These are phyloP conservation scores for Candida silvatica DNA, from an alignment of 805 yeast genomes.

Conservation along the genomic window DNA sequence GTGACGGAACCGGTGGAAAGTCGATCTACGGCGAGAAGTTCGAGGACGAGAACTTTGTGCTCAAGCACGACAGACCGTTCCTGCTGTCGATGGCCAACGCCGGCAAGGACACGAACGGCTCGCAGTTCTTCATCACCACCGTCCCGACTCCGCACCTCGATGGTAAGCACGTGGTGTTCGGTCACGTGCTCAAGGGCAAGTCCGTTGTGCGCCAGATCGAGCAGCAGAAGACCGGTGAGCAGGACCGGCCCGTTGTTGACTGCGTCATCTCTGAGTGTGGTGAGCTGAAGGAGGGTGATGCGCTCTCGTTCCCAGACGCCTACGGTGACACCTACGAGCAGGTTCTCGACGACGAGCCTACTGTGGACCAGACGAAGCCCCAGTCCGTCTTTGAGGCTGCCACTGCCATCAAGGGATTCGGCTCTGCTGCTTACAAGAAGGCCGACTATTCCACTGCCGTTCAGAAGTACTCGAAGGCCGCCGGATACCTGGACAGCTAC, in stretches of 20 bases:
- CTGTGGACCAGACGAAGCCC: constrained; percentile 50
- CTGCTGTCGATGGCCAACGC: constrained; percentile 95
- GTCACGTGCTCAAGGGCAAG: constrained; percentile 78
- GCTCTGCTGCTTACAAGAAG: constrained; percentile 65
- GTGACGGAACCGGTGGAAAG: constrained; percentile 74
- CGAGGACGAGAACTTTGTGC: constrained; percentile 81
- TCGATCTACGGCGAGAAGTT: constrained; percentile 78
- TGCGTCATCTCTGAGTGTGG: constrained; percentile 78
- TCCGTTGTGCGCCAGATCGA: constrained; percentile 75
- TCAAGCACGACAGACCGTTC: constrained; percentile 77
- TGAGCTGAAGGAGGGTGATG: constrained; percentile 51
- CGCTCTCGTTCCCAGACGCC: constrained; percentile 53
- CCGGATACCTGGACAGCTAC: constrained; percentile 59
- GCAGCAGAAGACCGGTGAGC: constrained; percentile 49
- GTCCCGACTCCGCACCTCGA: constrained; percentile 91
- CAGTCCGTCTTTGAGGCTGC: constrained; percentile 62
- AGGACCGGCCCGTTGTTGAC: constrained; percentile 64
- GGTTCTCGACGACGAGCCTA: constrained; percentile 63
- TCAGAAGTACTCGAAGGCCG: constrained; percentile 66
- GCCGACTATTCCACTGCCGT: constrained; percentile 50
- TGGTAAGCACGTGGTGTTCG: constrained; percentile 95
- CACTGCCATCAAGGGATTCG: constrained; percentile 60
- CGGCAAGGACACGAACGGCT: constrained; percentile 92
- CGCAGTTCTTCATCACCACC: constrained; percentile 92
- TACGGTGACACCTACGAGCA: constrained; percentile 83